Percentiles rank a stretch among this genome's conserved stretches.
These are phyloP conservation scores for Debaryomyces prosopidis DNA, from an alignment of 805 yeast species.

Conservation along the genomic window DNA sequence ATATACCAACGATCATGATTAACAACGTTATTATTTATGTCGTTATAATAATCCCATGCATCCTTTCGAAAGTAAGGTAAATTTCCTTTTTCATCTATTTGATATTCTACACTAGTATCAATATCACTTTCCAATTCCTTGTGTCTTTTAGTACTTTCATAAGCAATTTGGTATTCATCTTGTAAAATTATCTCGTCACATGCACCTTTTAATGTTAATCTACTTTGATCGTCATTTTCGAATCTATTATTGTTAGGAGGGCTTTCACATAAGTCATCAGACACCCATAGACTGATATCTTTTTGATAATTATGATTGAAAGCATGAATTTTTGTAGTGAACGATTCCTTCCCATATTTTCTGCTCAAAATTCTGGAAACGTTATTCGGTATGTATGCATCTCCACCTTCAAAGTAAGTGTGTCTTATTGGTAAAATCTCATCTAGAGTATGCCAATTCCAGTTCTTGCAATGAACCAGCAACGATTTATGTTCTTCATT, in stretches of 20 bases:
- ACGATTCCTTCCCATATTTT: constrained; percentile 33
- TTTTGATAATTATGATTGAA: constrained; percentile 37
- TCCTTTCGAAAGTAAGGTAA: constrained; percentile 43
- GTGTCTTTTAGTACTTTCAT: constrained; percentile 26
- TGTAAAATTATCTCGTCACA: constrained; percentile 34
- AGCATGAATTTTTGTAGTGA: constrained; percentile 27
- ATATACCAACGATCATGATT: constrained; percentile 21
- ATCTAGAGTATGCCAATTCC: constrained; percentile 40
- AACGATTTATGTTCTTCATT: constrained; percentile 14
- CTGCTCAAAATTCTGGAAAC: constrained; percentile 28
- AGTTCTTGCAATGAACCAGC: constrained; percentile 38
- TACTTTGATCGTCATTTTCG: constrained; percentile 21
- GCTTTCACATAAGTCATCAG: constrained; percentile 37
- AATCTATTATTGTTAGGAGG: constrained; percentile 26
- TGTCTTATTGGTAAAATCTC: constrained; percentile 37
- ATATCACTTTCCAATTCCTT: constrained; percentile 18
- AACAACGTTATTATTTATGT: constrained; percentile 15
- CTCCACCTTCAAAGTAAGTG: constrained; percentile 37
- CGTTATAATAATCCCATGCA: constrained; percentile 32
- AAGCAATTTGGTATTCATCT: constrained; percentile 37
- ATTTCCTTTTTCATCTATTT: constrained; percentile 23
- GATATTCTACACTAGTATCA: constrained; percentile 24
- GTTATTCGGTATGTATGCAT: constrained; percentile 36
- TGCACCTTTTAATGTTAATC: constrained; percentile 38
- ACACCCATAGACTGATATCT: constrained; percentile 50